A percentile compares a stretch with the other conserved stretches of the same genome.
These are phyloP conservation scores for Aspergillus alliaceus DNA, from an alignment of 2,329 filamentous ascomycete genomes.

Conservation along the genomic window DNA sequence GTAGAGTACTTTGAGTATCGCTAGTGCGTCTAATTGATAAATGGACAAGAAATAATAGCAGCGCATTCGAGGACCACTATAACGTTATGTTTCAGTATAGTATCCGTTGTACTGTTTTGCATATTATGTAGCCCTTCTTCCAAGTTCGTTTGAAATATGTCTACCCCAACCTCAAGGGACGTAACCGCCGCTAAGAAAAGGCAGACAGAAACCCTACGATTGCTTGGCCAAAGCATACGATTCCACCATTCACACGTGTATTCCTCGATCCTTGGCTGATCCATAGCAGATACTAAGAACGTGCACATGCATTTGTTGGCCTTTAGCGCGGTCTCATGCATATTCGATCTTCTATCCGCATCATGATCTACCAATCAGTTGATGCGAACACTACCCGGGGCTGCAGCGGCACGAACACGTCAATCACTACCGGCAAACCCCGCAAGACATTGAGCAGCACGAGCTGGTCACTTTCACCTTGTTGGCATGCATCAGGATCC, in stretches of 20 bases:
- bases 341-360: not conserved
- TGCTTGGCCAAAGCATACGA: not conserved
- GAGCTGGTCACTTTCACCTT: not conserved
- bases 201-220: not conserved
- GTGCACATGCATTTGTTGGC: not conserved
- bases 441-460: not conserved
- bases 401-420: not conserved
- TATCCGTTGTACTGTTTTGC: too few species aligned
- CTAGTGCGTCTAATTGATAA: too few species aligned
- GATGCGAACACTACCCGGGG: not conserved
- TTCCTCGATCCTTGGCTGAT: not conserved
- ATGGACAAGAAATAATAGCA: too few species aligned
- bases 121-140: too few species aligned
- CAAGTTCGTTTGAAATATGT: too few species aligned
- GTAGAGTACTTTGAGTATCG: too few species aligned
- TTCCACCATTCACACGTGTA: not conserved
- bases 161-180: too few species aligned
- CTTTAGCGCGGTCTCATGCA: not conserved
- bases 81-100: too few species aligned
- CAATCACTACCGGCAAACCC: not conserved
- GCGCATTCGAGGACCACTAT: too few species aligned
- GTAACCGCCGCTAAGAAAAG: not conserved
- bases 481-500: too few species aligned
- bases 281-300: not conserved
- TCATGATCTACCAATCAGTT: not conserved